Evolutionary conservation across 352 stramenopile species (phyloP).

Genomic region (Phytophthora crassamura): DNA sequence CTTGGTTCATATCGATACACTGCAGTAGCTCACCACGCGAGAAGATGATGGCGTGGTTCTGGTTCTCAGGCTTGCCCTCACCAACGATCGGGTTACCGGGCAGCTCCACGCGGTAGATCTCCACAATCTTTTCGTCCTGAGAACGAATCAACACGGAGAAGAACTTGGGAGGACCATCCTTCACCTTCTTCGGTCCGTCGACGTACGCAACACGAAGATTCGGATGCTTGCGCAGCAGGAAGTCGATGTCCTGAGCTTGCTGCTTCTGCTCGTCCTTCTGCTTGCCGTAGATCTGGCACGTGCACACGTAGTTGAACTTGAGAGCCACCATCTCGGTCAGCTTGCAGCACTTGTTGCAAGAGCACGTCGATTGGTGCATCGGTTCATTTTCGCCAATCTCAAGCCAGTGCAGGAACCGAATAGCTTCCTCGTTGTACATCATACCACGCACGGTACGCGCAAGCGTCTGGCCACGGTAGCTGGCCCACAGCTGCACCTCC

Average conservation of each 20-base stretch:
- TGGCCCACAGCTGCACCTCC: conserved; percentile 83
- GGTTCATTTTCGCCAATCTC: conserved; percentile 88
- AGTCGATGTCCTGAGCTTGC: conserved; percentile 81
- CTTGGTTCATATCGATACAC: conserved; percentile 92
- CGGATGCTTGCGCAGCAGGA: conserved; percentile 75
- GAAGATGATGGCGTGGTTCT: conserved; percentile 89
- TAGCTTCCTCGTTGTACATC: conserved; percentile 88
- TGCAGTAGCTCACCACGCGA: conserved; percentile 81
- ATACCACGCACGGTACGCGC: conserved; percentile 81
- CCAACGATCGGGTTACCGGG: conserved; percentile 82
- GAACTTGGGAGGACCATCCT: conserved; percentile 83
- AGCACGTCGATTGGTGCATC: conserved; percentile 76
- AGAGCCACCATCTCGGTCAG: conserved; percentile 82
- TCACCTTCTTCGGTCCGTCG: conserved; percentile 86
- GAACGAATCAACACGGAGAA: conserved; percentile 82
- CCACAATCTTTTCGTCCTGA: conserved; percentile 71
- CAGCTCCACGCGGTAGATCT: conserved; percentile 82
- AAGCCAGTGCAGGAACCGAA: conserved; percentile 85
- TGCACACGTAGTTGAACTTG: conserved; percentile 91
- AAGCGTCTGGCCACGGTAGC: conserved; percentile 82
- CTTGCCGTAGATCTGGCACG: conserved; percentile 88
- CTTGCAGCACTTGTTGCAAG: conserved; percentile 85
- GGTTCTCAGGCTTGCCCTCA: conserved; percentile 89
- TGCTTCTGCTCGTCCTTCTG: conserved; percentile 85
- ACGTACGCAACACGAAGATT: conserved; percentile 80